Base-by-base conservation (phyloP, 2,329 filamentous ascomycete genomes). In the Sarocladium kiliense region DNA sequence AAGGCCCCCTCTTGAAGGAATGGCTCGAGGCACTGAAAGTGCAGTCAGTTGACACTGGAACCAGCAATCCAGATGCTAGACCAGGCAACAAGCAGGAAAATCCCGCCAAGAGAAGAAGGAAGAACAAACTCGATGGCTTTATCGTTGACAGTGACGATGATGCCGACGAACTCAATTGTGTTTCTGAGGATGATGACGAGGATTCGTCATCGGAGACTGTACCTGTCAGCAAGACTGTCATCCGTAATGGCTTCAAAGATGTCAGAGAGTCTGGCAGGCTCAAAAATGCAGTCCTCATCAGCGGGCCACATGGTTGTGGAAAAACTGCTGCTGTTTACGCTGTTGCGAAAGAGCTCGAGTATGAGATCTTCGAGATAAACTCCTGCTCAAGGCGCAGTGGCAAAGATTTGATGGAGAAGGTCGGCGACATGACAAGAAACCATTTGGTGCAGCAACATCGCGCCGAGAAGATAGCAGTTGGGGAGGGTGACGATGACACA, bases 351-450 rank as follows among this genome's bases (percentile, higher is more conserved):
- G 93, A 99, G 70, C 78, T 97, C 16, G 91, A 83, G 1, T 97
- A 95, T 65, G 92, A 96, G 64, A 82, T 99, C 1, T 99, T 99
- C 61, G 94, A 99, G 70, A 91, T 99, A 66, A 95, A 96, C 64
- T 75, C 93, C 0, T 84, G 90, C 58, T 90, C 84, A 61, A 85
- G 92, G 53, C 81, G 94, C 58, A 96, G 84, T 65, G 93, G 92
- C 30, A 94, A 87, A 67, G 94, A 99, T 64, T 85, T 99, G 49
- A 68, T 96, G 32, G 94, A 99, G 64, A 89, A 83, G 62, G 90
- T 99, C 44, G 95, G 94, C 39, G 91, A 99, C 70, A 97, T 99
- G 93, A 94, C 91, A 3, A 86, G 87, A 58, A 97, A 99, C 63
- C 94, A 99, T 69, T 79, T 96, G 1, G 93, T 99, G 19, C 77